These are phyloP conservation scores for Aspergillus nanangensis DNA, from an alignment of 495 filamentous ascomycete genomes.

Conservation along the genomic window DNA sequence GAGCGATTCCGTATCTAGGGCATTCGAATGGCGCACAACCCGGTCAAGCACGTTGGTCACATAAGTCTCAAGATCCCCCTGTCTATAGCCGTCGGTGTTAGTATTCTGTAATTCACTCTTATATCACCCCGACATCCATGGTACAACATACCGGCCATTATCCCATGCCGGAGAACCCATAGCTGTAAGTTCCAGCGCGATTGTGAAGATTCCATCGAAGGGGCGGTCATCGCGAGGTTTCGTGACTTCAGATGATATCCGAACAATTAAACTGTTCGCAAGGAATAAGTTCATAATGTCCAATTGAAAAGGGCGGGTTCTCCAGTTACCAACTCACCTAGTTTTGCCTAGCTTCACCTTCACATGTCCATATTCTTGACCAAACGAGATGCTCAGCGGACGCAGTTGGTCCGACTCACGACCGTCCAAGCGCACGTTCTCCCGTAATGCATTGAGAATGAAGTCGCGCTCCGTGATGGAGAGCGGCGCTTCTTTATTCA, in stretches of 20 bases:
- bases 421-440: constrained; percentile 78
- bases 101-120: too few species aligned
- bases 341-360: constrained; percentile 90
- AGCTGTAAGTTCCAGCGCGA: constrained; percentile 83
- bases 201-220: constrained; percentile 91
- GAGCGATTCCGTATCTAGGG: constrained; percentile 90
- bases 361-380: constrained; percentile 85
- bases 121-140: neutral
- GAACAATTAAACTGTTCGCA: constrained; percentile 64
- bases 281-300: constrained; percentile 3
- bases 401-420: constrained; percentile 76
- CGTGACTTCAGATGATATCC: constrained; percentile 82
- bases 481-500: constrained; percentile 86
- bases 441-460: constrained; percentile 66
- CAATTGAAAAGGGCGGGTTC: neutral
- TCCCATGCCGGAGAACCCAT: constrained; percentile 92
- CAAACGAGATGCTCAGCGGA: constrained; percentile 71
- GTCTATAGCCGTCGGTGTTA: too few species aligned
- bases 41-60: constrained; percentile 88
- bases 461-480: constrained; percentile 77
- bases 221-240: constrained; percentile 82
- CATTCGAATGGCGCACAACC: constrained; percentile 83
- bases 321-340: constrained; percentile 46
- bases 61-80: constrained; percentile 74
- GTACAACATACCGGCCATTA: constrained; percentile 59